These are phyloP conservation scores for Septoria petroselini DNA, from an alignment of 2,329 filamentous ascomycete genomes.

Conservation along the genomic window DNA sequence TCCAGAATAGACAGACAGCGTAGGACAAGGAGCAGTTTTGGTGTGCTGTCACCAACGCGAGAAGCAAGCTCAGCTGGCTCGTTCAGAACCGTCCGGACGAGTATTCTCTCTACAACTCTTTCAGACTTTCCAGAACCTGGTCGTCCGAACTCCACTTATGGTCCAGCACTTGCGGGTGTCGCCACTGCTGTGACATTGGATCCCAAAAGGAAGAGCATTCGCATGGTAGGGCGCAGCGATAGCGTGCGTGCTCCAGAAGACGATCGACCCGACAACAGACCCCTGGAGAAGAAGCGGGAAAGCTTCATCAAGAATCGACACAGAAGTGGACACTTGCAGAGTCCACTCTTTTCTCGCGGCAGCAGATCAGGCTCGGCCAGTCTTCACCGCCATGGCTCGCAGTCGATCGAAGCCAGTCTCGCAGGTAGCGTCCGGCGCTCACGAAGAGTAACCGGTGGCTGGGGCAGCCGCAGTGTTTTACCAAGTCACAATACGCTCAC, in stretches of 20 bases:
- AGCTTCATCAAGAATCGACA: slow-evolving; percentile 45
- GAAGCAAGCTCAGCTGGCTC: slow-evolving; percentile 40
- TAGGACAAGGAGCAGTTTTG: slow-evolving; percentile 27
- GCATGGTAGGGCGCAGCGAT: slow-evolving; percentile 40
- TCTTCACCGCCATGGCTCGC: slow-evolving; percentile 18
- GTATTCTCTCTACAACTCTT: slow-evolving; percentile 41
- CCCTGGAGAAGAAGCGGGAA: slow-evolving; percentile 42
- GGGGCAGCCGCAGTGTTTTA: slow-evolving; percentile 34
- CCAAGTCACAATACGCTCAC: slow-evolving; percentile 30
- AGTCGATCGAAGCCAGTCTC: slow-evolving; percentile 24
- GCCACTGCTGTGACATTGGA: slow-evolving; percentile 21
- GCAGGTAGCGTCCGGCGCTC: slow-evolving; percentile 24
- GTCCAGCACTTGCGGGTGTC: slow-evolving; percentile 28
- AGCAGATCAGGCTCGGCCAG: slow-evolving; percentile 26
- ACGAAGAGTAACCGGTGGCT: slow-evolving; percentile 24
- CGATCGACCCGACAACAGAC: slow-evolving; percentile 35
- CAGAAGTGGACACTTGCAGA: slow-evolving; percentile 36
- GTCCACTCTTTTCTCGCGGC: slow-evolving; percentile 41
- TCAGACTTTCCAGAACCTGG: slow-evolving; percentile 40
- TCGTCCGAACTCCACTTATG: slow-evolving; percentile 28
- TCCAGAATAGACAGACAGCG: slow-evolving; percentile 18
- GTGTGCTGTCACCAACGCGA: slow-evolving; percentile 29
- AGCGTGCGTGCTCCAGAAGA: slow-evolving; percentile 27
- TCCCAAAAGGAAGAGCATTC: slow-evolving; percentile 42
- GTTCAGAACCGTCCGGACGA: slow-evolving; percentile 41